A percentile compares a stretch with the other conserved stretches of the same genome.
Evolutionary conservation across 768 basidiomycete species (phyloP).

Genomic region (Auriscalpium orientale): DNA sequence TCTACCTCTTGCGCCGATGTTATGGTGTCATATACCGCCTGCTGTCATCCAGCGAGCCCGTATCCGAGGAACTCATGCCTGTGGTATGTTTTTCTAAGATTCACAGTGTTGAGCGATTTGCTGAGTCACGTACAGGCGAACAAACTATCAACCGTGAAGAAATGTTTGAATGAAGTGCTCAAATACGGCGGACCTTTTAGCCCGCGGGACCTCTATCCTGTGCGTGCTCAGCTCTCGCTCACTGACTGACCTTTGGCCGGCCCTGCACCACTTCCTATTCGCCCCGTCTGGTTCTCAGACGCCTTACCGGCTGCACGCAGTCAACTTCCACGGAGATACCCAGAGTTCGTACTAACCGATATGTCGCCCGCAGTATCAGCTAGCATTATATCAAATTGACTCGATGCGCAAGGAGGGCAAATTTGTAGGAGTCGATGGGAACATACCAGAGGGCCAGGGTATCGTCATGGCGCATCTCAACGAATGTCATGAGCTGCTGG

Average conservation of each 20-base stretch:
- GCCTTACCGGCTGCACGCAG: background rate
- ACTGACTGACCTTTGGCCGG: background rate
- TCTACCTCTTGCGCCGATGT: conserved; percentile 90
- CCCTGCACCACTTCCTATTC: background rate
- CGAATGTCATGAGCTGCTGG: conserved; percentile 92
- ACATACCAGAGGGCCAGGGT: conserved; percentile 92
- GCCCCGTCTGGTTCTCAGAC: background rate
- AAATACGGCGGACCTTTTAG: conserved; percentile 94
- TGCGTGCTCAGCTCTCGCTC: conserved; percentile 30
- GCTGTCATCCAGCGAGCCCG: conserved; percentile 91
- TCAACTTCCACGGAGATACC: background rate
- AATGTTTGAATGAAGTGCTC: conserved; percentile 90
- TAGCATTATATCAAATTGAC: conserved; percentile 93
- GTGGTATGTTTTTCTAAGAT: conserved; percentile 45
- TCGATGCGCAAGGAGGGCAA: conserved; percentile 88
- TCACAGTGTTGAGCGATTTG: background rate
- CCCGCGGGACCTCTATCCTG: conserved; percentile 88
- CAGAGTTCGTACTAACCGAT: background rate
- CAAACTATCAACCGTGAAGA: conserved; percentile 93
- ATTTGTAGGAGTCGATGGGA: conserved; percentile 82
- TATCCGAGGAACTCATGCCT: conserved; percentile 97
- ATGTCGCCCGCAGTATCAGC: conserved; percentile 65
- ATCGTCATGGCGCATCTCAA: conserved; percentile 93
- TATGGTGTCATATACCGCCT: conserved; percentile 93
- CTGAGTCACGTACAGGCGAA: conserved; percentile 56